These are phyloP conservation scores for Parascedosporium putredinis DNA, from an alignment of 2,329 filamentous ascomycete species.

Conservation along the genomic window DNA sequence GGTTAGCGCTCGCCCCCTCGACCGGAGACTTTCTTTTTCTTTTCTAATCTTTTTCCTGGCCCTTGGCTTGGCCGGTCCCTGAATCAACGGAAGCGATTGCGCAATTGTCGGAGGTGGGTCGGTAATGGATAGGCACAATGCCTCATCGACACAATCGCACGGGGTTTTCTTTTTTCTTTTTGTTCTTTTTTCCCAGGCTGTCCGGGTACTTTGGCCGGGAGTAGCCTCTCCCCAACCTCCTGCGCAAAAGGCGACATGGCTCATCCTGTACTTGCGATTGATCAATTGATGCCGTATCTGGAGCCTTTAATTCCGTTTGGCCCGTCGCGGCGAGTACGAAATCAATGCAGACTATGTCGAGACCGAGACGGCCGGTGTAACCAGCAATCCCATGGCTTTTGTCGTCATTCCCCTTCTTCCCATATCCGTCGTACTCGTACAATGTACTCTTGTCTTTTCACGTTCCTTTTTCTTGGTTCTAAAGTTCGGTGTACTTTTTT, in stretches of 20 bases:
- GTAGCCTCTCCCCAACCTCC: neutral
- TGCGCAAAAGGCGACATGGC: neutral
- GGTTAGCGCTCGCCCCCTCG: neutral
- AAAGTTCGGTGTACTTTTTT: too few species aligned
- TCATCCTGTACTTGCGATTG: neutral
- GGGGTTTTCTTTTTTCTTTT: neutral
- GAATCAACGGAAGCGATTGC: slow-evolving; percentile 1
- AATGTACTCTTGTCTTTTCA: too few species aligned
- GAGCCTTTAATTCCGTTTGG: neutral
- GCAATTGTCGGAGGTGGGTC: slow-evolving; percentile 2
- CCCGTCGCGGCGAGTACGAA: neutral
- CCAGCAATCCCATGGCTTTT: neutral
- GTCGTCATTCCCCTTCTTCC: neutral
- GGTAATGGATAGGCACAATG: neutral
- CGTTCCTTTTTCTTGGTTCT: too few species aligned
- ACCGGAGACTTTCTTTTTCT: neutral
- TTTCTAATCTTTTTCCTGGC: neutral
- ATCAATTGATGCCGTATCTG: too few species aligned
- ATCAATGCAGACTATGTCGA: slow-evolving; percentile 1
- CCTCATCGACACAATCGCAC: neutral
- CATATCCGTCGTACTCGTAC: neutral
- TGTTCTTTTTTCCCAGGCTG: neutral
- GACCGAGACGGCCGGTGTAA: neutral
- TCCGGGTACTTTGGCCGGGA: neutral
- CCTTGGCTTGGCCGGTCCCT: neutral